These are phyloP conservation scores for Metarhizium humberi DNA, from an alignment of 2,329 filamentous ascomycete species.

Conservation along the genomic window DNA sequence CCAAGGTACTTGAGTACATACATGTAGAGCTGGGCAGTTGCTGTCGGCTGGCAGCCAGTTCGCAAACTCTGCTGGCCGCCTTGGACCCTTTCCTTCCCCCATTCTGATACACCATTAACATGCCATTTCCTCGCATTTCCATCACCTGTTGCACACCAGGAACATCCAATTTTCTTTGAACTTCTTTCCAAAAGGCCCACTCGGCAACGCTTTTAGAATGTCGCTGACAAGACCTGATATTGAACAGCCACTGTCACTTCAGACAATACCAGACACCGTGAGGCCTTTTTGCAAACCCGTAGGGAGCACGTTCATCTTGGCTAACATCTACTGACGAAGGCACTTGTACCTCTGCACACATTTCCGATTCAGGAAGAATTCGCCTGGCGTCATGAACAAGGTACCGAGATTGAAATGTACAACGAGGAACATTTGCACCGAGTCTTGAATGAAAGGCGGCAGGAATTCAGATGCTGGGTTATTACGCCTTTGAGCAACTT, in stretches of 20 bases:
- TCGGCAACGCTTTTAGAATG: neutral
- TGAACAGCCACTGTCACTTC: neutral
- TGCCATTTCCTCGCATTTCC: neutral
- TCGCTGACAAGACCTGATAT: neutral
- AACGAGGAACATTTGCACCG: conserved; percentile 20
- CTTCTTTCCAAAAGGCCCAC: neutral
- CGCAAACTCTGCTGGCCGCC: neutral
- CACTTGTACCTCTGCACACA: conserved; percentile 8
- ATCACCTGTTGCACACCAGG: no score
- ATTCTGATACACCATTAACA: neutral
- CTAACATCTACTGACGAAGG: conserved; percentile 1
- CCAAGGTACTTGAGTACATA: neutral
- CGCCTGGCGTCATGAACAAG: conserved; percentile 18
- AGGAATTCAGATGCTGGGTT: conserved; percentile 17
- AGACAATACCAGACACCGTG: neutral
- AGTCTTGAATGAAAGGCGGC: conserved; percentile 15
- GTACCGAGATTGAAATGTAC: conserved; percentile 22
- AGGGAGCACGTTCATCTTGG: neutral
- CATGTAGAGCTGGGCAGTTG: neutral
- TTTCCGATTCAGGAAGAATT: conserved; percentile 17
- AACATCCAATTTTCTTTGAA: neutral
- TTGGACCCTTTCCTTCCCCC: no score
- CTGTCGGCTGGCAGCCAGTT: neutral
- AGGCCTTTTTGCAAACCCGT: neutral
- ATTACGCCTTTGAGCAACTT: conserved; percentile 20